Conservation (phyloP, 2,329 filamentous ascomycete genomes). For the Claviceps maximensis region DNA sequence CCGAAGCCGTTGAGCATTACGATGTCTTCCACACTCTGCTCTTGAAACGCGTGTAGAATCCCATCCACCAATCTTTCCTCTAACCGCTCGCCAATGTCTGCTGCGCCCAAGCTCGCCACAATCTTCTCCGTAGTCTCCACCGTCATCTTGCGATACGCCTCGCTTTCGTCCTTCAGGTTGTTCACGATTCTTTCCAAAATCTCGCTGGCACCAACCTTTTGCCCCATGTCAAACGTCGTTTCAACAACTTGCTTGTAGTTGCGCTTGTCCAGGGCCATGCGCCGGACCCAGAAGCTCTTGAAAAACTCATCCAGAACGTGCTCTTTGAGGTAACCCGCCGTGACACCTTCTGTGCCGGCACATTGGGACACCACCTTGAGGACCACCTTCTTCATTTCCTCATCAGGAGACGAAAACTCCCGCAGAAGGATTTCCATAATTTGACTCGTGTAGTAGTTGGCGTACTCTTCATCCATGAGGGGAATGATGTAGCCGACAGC, state of each 20-base stretch:
- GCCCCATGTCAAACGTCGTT: slow-evolving; percentile 90
- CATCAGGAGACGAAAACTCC: slow-evolving; percentile 92
- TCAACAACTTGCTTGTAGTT: slow-evolving; percentile 98
- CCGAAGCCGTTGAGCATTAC: slow-evolving; percentile 96
- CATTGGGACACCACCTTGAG: slow-evolving; percentile 96
- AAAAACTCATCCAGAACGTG: slow-evolving; percentile 94
- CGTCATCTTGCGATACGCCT: slow-evolving; percentile 98
- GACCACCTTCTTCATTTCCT: slow-evolving; percentile 99
- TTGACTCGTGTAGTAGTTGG: slow-evolving; percentile 96
- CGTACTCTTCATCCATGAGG: slow-evolving; percentile 98
- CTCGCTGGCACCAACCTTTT: slow-evolving; percentile 95
- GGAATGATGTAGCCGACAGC: slow-evolving; percentile 97
- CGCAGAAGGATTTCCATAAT: slow-evolving; percentile 97
- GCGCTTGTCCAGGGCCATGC: slow-evolving; percentile 93
- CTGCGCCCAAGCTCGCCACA: slow-evolving; percentile 80
- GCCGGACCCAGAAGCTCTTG: slow-evolving; percentile 94
- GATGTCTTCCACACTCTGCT: slow-evolving; percentile 92
- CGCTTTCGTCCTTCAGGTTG: slow-evolving; percentile 96
- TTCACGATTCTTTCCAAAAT: slow-evolving; percentile 87
- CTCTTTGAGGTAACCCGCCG: slow-evolving; percentile 86
- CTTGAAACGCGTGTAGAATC: slow-evolving; percentile 91
- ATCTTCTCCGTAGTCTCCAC: slow-evolving; percentile 97
- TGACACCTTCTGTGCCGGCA: slow-evolving; percentile 87
- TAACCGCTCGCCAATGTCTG: slow-evolving; percentile 82
- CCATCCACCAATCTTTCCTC: slow-evolving; percentile 93